Conservation (phyloP, 1,284 basidiomycete genomes). For the Cronartium quercuum region DNA sequence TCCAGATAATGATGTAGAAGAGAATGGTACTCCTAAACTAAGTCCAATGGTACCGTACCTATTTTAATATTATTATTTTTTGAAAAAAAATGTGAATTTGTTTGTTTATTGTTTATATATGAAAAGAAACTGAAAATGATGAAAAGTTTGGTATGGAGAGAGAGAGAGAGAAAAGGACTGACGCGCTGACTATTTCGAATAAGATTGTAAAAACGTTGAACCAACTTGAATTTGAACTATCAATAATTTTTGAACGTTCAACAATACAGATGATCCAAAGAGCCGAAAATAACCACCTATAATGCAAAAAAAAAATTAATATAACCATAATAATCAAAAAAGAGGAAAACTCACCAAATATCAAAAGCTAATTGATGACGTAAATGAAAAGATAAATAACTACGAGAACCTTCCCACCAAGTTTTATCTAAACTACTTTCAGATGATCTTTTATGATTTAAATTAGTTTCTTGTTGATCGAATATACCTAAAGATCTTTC, state of each 20-base stretch:
- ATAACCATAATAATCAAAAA: neutral
- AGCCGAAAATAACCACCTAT: conserved; percentile 48
- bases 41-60: conserved; percentile 88
- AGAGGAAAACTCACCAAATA: conserved; percentile 11
- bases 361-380: conserved; percentile 48
- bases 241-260: conserved; percentile 45
- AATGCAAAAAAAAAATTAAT: conserved; percentile 34
- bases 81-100: conserved; percentile 58
- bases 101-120: neutral
- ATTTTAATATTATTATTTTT: conserved; percentile 57
- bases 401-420: conserved; percentile 43
- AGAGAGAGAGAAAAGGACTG: neutral
- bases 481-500: conserved; percentile 55
- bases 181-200: conserved; percentile 32
- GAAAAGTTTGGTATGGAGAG: neutral
- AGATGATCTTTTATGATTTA: conserved; percentile 14
- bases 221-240: conserved; percentile 42
- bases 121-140: neutral
- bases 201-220: conserved; percentile 42
- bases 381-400: conserved; percentile 47
- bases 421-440: conserved; percentile 41
- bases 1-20: conserved; percentile 66
- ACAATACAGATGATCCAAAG: conserved; percentile 49
- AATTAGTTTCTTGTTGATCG: neutral
- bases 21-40: conserved; percentile 64